Evolutionary conservation across 192 early-diverging fungal species (phyloP), one percentile per base, ranked within the genome.

Genomic region (Paraglomus brasilianum): DNA sequence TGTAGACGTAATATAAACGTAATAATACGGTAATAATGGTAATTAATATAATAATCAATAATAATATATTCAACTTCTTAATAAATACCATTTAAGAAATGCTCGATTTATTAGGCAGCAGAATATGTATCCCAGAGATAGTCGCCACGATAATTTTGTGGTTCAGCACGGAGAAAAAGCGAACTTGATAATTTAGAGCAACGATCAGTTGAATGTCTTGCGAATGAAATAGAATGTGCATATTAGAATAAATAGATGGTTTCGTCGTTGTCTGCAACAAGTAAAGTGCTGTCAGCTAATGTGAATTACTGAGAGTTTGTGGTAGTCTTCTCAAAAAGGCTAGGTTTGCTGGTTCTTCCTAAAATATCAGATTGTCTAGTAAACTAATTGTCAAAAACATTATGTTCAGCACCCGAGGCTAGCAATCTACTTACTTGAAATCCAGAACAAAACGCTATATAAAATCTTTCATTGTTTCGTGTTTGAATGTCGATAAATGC

Each of bases 401-500:
- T n/a, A n/a, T n/a, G n/a, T n/a, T n/a, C n/a, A n/a, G n/a, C n/a
- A n/a, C n/a, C 1, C 14, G 24, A 41, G 46, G 9, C 51, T 41
- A 5, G 48, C 2, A 71, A 42, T 11, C n/a, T n/a, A 57, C 68
- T 66, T 71, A 89, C 90, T 80, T 98, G 97, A 72, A 96, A 95
- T 8, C 90, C 95, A 76, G 64, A 99, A 94, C 87, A 91, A 92
- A 7, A 94, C 80, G 22, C 92, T 88, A 72, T 93, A 93, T 72
- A 86, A 81, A 19, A 91, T 82, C 74, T 99, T 96, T 49, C 90
- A 92, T 4, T 91, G 14, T 96, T 93, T 80, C 91, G 97, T 41
- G 92, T 89, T 74, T 92, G 93, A 11, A 93, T 90, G 77, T 98
- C 95, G 41, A 97, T 80, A 69, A 99, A 99, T 0, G 95, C 96